A percentile compares a stretch with the other conserved stretches of the same genome.
phyloP scores from a whole-genome alignment of 352 stramenopile genomes.

The Globisporangium heterothallicum region DNA sequence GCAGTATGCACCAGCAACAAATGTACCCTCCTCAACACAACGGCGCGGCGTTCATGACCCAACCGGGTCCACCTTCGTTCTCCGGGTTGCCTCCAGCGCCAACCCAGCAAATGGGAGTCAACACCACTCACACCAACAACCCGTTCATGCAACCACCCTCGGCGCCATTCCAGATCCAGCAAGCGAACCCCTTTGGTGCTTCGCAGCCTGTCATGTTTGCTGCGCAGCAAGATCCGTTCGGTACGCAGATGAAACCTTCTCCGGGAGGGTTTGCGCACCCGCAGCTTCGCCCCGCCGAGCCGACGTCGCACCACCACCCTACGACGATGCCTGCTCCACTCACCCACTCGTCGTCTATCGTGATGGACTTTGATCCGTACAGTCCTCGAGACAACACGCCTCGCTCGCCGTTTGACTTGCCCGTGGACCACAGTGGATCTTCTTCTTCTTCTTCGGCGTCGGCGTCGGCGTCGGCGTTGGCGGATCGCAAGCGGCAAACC shows the following conservation, averaged over 20 bases:
- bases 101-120: slow-evolving; percentile 17
- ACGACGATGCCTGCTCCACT: slow-evolving; percentile 19
- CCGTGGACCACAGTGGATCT: neutral
- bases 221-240: slow-evolving; percentile 43
- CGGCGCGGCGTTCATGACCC: slow-evolving; percentile 64
- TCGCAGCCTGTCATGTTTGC: slow-evolving; percentile 16
- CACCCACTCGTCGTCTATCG: slow-evolving; percentile 32
- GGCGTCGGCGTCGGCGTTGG: too few species aligned
- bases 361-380: slow-evolving; percentile 74
- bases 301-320: slow-evolving; percentile 14
- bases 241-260: slow-evolving; percentile 19
- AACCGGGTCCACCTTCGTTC: slow-evolving; percentile 40
- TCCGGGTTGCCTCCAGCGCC: slow-evolving; percentile 22
- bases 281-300: slow-evolving; percentile 22
- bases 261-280: slow-evolving; percentile 3
- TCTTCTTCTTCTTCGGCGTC: too few species aligned
- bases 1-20: slow-evolving; percentile 18
- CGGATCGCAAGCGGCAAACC: slow-evolving; percentile 44
- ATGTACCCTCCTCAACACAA: slow-evolving; percentile 25
- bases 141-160: slow-evolving; percentile 25
- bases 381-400: slow-evolving; percentile 51
- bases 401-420: slow-evolving; percentile 40
- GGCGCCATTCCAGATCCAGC: slow-evolving; percentile 44
- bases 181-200: slow-evolving; percentile 36
- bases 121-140: neutral